A percentile compares a stretch with the other conserved stretches of the same genome.
Conservation (phyloP, 2,329 filamentous ascomycete genomes). For the Sporothrix brasiliensis region DNA sequence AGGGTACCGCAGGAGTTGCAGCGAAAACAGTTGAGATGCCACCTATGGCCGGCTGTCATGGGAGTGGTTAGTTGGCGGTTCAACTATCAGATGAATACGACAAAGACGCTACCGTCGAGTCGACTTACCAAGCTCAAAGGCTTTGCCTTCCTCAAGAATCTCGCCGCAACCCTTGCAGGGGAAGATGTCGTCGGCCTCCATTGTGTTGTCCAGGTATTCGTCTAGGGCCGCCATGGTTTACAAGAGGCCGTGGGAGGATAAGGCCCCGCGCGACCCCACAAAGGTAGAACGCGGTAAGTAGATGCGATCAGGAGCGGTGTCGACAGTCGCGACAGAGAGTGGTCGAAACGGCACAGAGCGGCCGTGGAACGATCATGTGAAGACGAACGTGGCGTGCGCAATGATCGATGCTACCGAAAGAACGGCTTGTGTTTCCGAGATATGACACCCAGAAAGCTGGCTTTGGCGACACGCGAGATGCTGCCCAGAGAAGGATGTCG, state of each 20-base stretch:
- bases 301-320: neutral
- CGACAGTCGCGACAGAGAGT: neutral
- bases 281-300: neutral
- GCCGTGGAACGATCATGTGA: neutral
- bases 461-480: neutral
- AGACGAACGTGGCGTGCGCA: neutral
- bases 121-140: slow-evolving; percentile 86
- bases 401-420: neutral
- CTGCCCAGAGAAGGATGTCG: neutral
- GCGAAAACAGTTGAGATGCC: slow-evolving; percentile 98
- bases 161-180: slow-evolving; percentile 93
- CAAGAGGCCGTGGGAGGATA: neutral
- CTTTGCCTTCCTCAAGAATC: slow-evolving; percentile 98
- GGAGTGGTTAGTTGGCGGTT: neutral
- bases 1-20: slow-evolving; percentile 95
- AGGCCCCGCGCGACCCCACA: slow-evolving; percentile 9
- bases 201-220: slow-evolving; percentile 64
- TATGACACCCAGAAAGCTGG: neutral
- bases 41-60: slow-evolving; percentile 82
- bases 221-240: slow-evolving; percentile 56
- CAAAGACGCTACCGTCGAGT: neutral
- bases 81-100: neutral
- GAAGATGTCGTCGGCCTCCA: slow-evolving; percentile 81
- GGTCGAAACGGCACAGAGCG: slow-evolving; percentile 17
- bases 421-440: neutral